A percentile compares a stretch with the other conserved stretches of the same genome.
Conservation (phyloP, 352 stramenopile genomes). For the Thalassiosira livingstoniorum region DNA sequence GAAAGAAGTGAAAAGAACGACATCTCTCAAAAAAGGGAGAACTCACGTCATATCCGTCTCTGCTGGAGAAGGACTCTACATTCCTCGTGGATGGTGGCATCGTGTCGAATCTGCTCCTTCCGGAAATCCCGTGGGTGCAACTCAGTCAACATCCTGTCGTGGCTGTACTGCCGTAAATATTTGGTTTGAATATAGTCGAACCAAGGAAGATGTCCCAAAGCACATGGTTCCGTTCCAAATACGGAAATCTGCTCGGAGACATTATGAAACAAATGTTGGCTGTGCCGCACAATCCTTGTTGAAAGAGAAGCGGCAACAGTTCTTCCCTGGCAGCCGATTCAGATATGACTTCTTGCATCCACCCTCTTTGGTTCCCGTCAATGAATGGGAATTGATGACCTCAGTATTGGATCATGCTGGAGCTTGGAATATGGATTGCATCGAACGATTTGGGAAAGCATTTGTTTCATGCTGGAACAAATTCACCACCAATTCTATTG, state of each 20-base stretch:
- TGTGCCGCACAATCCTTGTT: not conserved
- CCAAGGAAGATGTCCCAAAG: conserved; percentile 3
- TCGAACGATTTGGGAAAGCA: not conserved
- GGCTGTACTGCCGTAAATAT: conserved; percentile 50
- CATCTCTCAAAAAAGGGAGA: conserved; percentile 8
- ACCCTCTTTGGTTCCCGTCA: not conserved
- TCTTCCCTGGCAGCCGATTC: not conserved
- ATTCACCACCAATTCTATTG: not conserved
- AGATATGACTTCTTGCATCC: not conserved
- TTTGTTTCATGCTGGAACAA: conserved; percentile 19
- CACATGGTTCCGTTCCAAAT: conserved; percentile 37
- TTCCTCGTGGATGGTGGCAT: conserved; percentile 64
- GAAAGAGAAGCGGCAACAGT: conserved; percentile 5
- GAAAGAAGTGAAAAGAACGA: conserved; percentile 4
- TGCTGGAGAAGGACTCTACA: conserved; percentile 51
- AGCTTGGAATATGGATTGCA: not conserved
- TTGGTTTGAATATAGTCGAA: conserved; percentile 53
- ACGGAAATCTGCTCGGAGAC: conserved; percentile 9
- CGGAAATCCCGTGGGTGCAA: no score
- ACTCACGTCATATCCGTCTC: conserved; percentile 41
- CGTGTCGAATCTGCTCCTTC: conserved; percentile 38
- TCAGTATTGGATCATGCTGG: not conserved
- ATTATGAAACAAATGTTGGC: conserved; percentile 28
- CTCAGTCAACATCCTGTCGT: not conserved
- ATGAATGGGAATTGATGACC: conserved; percentile 4